Base-by-base conservation (phyloP, 139 green algal genomes). In the Chlorella sp. region DNA sequence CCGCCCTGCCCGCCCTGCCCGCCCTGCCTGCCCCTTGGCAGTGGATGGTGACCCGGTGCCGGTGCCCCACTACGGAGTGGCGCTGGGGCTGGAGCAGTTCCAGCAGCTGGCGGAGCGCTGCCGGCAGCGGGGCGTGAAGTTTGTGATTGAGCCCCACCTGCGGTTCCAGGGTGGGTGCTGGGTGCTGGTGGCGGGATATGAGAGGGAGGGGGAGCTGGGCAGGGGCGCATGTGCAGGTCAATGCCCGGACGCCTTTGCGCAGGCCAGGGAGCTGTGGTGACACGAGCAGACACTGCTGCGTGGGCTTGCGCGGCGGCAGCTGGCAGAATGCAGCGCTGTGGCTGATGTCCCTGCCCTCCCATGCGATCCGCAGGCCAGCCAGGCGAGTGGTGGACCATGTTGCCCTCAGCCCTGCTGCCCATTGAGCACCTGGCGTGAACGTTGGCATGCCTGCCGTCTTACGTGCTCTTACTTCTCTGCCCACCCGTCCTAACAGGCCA, bases 31-130 rank as follows among this genome's bases (percentile, higher is more conserved):
- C 46, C 16, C 36, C 40, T 1, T 13, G 56, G 72, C 68, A 43
- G 93, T 96, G 17, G 94, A 98, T 64, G 93, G 93, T 0, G 95
- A 98, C 81, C 76, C 94, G 0, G 95, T 98, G 46, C 95, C 95
- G 0, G 94, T 98, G 38, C 96, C 95, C 1, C 94, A 97, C 88
- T 97, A 97, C 87, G 95, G 95, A 0, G 76, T 92, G 32, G 93
- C 88, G 9, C 84, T 98, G 54, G 82, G 64, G 17, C 54, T 93
- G 58, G 65, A 92, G 3, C 62, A 94, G 44, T 98, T 98, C 78
- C 89, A 97, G 60, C 46, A 43, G 8, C 91, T 98, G 43, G 92
- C 95, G 24, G 70, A 80, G n/a, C 81, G 86, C 9, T 65, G 97
- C 7, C 67, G 86, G 54, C 44, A 84, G 26, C 54, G 73, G 7